Conservation (phyloP, 2,329 filamentous ascomycete genomes). For the Aspergillus quadricinctus region DNA sequence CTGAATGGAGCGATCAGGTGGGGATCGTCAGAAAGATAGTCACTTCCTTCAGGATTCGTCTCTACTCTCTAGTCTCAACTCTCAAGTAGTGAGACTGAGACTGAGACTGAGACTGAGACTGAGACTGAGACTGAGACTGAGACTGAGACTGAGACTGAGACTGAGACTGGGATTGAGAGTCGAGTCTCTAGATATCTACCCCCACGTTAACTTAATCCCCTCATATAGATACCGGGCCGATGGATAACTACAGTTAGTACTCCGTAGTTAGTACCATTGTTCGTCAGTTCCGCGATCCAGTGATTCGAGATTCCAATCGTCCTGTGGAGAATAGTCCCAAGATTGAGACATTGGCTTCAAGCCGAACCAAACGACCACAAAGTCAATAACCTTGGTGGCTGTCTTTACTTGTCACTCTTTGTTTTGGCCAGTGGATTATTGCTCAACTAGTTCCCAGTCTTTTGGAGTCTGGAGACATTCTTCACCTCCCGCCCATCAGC, state of each 20-base stretch:
- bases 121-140: no score
- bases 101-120: no score
- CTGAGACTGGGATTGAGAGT: no score
- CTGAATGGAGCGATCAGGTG: not conserved
- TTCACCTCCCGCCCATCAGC: no score
- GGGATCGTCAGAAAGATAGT: not conserved
- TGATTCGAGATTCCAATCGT: not conserved
- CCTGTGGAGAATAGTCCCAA: not conserved
- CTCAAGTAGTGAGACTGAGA: no score
- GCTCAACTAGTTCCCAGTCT: not conserved
- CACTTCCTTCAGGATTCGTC: not conserved
- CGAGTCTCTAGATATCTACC: no score
- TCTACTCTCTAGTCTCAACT: no score
- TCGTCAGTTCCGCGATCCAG: not conserved
- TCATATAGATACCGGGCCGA: not conserved
- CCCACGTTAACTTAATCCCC: not conserved
- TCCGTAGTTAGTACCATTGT: not conserved
- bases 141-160: no score
- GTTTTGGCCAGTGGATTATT: not conserved
- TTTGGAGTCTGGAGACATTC: not conserved
- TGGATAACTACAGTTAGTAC: not conserved
- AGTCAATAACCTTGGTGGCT: not conserved
- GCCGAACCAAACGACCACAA: not conserved
- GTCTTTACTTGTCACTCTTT: not conserved
- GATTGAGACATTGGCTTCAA: not conserved